Evolutionary conservation across 805 yeast genomes (phyloP), one percentile per base, ranked within the genome.

Genomic region (Cyberlindnera americana): DNA sequence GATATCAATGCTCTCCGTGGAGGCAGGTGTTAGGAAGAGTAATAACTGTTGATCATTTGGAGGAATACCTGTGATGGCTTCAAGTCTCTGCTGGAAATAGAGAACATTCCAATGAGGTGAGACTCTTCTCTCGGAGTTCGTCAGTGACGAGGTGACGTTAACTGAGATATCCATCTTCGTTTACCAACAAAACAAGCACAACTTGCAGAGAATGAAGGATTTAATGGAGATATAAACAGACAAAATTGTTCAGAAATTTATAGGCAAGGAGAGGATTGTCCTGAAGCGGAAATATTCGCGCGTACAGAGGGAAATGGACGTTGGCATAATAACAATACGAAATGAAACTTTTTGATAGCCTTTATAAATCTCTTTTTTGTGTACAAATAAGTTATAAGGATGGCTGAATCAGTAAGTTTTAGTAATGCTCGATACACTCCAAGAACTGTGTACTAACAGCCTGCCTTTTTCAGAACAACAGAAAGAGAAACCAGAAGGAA

Each of bases 31-130:
- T 60, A 44, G 73, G 49, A 75, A 78, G 26, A 75, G 59, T 40
- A 67, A 68, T 13, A 81, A 54, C 13, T 62, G 62, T 54, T 82
- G 95, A 43, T 58, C 64, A 12, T 53, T 45, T 3, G 86, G 81
- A 5, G 80, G 77, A 19, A 87, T 74, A 3, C 96, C 96, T 0
- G 95, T 84, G 44, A 85, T 75, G 25, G 67, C 69, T 51, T 84
- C 93, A 10, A 87, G 59, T 41, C 75, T 70, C 28, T 60, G 47
- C 47, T 77, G 73, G 36, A 86, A 68, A 45, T 75, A 63, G 6
- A 59, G 60, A 13, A 84, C 39, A 0, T 75, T 59, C 90, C 91
- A 84, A 27, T 66, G 69, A 0, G 77, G 73, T 0, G 83, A 74
- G 21, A 87, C 61, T 29, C 84, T 62, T 38, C 90, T 63, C 54